Conservation (phyloP, 495 filamentous ascomycete species). For the Astrothelium macrocarpum region DNA sequence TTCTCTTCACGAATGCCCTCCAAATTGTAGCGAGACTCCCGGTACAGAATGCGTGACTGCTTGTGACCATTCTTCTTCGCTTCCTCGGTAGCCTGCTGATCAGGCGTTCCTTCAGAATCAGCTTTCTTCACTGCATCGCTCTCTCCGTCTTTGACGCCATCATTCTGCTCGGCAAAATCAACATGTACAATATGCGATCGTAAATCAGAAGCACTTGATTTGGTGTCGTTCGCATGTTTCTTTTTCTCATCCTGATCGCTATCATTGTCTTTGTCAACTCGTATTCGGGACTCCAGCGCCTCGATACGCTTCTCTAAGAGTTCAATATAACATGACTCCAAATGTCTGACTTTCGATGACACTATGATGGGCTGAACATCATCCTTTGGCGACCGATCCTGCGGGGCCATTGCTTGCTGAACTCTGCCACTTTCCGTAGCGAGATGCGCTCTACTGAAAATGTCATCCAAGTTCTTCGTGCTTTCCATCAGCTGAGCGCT, state of each 20-base stretch:
- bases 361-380: not conserved
- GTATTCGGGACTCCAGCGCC: not conserved
- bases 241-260: not conserved
- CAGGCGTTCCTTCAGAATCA: not conserved
- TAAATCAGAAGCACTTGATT: not conserved
- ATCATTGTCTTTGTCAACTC: not conserved
- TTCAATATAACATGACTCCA: not conserved
- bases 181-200: not conserved
- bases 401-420: not conserved
- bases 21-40: not conserved
- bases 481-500: not conserved
- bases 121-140: not conserved
- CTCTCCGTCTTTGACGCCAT: not conserved
- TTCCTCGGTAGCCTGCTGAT: not conserved
- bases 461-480: not conserved
- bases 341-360: not conserved
- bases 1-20: conserved; percentile 3
- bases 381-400: not conserved
- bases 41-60: not conserved
- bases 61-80: not conserved
- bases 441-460: not conserved
- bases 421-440: not conserved
- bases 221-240: not conserved
- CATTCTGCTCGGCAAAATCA: not conserved
- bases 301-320: not conserved